phyloP scores from a whole-genome alignment of 306 rosid genomes.

The Psophocarpus tetragonolobus region DNA sequence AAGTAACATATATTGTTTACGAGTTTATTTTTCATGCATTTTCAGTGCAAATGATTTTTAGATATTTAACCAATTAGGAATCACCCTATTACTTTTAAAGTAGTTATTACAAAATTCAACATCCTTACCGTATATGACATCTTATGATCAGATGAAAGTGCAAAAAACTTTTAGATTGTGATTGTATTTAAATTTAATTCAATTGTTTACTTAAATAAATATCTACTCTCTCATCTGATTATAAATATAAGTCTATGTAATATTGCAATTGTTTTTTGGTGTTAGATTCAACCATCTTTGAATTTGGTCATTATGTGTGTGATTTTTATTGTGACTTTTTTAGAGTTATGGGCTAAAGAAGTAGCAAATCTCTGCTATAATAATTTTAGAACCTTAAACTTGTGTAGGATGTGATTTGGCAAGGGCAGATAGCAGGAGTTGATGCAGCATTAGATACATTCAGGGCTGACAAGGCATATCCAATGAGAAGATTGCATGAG shows the following conservation, averaged over 20 bases:
- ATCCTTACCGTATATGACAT: background rate
- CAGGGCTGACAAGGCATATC: conserved; percentile 83
- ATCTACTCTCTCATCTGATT: background rate
- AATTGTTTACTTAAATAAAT: background rate
- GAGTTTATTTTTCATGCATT: background rate
- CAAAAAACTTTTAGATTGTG: background rate
- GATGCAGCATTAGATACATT: conserved; percentile 75
- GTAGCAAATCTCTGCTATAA: conserved; percentile 13
- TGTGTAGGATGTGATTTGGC: conserved; percentile 88
- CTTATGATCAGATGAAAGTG: background rate
- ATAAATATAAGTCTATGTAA: conserved; percentile 19
- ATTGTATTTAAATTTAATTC: background rate
- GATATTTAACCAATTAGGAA: background rate
- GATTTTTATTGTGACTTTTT: conserved; percentile 26
- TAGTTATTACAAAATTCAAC: background rate
- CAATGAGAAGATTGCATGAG: conserved; percentile 68
- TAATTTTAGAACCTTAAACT: conserved; percentile 20
- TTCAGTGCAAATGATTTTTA: background rate
- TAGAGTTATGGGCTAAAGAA: background rate
- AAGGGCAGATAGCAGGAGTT: conserved; percentile 84
- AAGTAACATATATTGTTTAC: background rate
- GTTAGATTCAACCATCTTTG: conserved; percentile 20
- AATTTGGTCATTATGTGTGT: background rate
- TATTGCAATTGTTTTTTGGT: conserved; percentile 23
- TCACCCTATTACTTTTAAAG: background rate